A percentile compares a stretch with the other conserved stretches of the same genome.
Conservation (phyloP, 1,284 basidiomycete genomes). For the Naganishia sp. region DNA sequence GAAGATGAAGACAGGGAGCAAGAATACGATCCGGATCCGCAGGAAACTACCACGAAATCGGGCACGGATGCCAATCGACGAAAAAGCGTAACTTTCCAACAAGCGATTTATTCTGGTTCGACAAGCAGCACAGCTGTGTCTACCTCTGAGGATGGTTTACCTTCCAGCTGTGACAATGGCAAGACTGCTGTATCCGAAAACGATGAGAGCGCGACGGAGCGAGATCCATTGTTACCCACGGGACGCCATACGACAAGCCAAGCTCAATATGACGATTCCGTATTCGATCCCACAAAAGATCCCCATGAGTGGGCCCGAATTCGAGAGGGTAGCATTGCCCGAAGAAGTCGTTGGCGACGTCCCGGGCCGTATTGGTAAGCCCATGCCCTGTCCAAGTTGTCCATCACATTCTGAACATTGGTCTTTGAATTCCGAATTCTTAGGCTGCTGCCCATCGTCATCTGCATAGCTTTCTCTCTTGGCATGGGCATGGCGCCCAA, state of each 20-base stretch:
- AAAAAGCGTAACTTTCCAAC: slow-evolving; percentile 15
- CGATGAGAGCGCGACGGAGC: background rate
- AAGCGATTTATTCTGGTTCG: background rate
- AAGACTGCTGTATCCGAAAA: background rate
- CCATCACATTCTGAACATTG: background rate
- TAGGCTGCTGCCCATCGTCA: slow-evolving; percentile 49
- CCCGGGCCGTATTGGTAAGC: slow-evolving; percentile 40
- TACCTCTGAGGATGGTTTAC: too few relatives aligned
- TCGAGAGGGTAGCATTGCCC: slow-evolving; percentile 34
- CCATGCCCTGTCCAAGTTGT: background rate
- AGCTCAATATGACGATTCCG: background rate
- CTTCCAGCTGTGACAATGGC: background rate
- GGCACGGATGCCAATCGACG: background rate
- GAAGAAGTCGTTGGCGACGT: slow-evolving; percentile 46
- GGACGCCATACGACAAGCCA: background rate
- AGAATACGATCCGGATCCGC: background rate
- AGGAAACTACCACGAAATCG: background rate
- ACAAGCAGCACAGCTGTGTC: background rate
- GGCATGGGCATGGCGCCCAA: slow-evolving; percentile 49
- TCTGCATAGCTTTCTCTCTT: slow-evolving; percentile 42
- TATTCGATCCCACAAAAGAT: slow-evolving; percentile 22
- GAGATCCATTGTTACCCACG: slow-evolving; percentile 12
- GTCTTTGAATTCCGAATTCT: background rate
- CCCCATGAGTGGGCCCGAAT: slow-evolving; percentile 19
- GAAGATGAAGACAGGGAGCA: slow-evolving; percentile 13